Base-by-base conservation (phyloP, 768 basidiomycete genomes). In the Lentinula guzmanii region DNA sequence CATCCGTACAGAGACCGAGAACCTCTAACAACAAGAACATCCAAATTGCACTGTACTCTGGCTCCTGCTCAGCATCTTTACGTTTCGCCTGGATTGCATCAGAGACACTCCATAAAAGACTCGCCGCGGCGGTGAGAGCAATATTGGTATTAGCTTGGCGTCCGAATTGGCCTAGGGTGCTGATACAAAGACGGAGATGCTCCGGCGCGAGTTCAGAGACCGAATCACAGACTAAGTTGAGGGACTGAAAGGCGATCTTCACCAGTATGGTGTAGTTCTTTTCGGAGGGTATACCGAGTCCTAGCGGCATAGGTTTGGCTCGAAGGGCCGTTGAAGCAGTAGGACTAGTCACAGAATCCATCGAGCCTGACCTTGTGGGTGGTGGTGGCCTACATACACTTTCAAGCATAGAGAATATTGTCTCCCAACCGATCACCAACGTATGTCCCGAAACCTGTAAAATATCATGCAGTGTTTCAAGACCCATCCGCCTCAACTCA, bases 141-240 rank as follows among this genome's bases (percentile, higher is more conserved):
- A 99, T 96, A 67, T 99, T 99, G 42, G 96, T 95, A 56, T 56
- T 97, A 0, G 86, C 82, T 68, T 98, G 96, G 16, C 88, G 83
- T 7, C 95, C 95, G 72, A 96, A 99, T 59, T 90, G 87, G 5
- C 93, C 93, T 0, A 99, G 79, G 4, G 96, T 95, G 63, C 80
- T 84, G 73, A 98, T 96, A 67, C 95, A 98, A 8, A 92, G 79
- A 7, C 88, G 87, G 24, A 98, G 84, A 67, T 96, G 89, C 28
- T 87, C 84, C 0, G 87, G 82, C 0, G 90, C 88, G 16, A 98
- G 82, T 1, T 85, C 83, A 1, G 93, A 87, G 7, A 98, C 83
- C 2, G 92, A 92, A 70, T 99, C 96, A 72, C 94, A 98, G 21
- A 98, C 93, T 8, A 99, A 76, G 5, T 93, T 98, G 63, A 98